Evolutionary conservation across 2,329 filamentous ascomycete genomes (phyloP).

Genomic region (Colletotrichum sp.): DNA sequence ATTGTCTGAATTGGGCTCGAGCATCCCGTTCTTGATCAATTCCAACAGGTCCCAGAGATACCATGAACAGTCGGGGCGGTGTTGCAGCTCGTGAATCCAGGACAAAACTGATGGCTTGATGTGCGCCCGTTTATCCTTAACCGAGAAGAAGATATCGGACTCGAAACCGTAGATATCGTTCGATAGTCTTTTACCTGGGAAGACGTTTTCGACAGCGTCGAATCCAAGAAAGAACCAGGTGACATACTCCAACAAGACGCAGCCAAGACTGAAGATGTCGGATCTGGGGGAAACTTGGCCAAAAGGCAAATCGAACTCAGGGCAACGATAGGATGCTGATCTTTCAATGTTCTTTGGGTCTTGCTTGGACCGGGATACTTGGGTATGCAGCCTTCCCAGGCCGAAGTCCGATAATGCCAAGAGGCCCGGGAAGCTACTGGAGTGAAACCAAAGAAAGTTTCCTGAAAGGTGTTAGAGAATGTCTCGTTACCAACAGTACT

Average conservation of each 20-base stretch:
- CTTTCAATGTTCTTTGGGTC: slow-evolving; percentile 1
- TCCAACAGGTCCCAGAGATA: neutral
- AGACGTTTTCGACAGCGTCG: slow-evolving; percentile 17
- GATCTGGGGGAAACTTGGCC: slow-evolving; percentile 23
- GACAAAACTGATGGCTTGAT: neutral
- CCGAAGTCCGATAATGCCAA: neutral
- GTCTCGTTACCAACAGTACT: accelerated
- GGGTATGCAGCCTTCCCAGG: neutral
- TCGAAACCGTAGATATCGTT: neutral
- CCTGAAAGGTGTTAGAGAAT: neutral
- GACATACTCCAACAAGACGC: slow-evolving; percentile 39
- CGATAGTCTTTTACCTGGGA: neutral
- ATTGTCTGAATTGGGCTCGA: neutral
- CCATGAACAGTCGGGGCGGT: neutral
- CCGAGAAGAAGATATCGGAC: neutral
- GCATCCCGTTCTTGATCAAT: neutral
- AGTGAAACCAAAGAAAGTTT: neutral
- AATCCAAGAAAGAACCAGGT: slow-evolving; percentile 36
- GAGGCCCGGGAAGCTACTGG: neutral
- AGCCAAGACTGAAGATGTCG: slow-evolving; percentile 41
- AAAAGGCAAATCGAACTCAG: slow-evolving; percentile 34
- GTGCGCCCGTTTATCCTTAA: neutral
- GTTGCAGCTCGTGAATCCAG: neutral
- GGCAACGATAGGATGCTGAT: slow-evolving; percentile 41
- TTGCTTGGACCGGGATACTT: neutral